A percentile compares a stretch with the other conserved stretches of the same genome.
Evolutionary conservation across 116 monocot species (phyloP).

Genomic region (Trichopus zeylanicus): DNA sequence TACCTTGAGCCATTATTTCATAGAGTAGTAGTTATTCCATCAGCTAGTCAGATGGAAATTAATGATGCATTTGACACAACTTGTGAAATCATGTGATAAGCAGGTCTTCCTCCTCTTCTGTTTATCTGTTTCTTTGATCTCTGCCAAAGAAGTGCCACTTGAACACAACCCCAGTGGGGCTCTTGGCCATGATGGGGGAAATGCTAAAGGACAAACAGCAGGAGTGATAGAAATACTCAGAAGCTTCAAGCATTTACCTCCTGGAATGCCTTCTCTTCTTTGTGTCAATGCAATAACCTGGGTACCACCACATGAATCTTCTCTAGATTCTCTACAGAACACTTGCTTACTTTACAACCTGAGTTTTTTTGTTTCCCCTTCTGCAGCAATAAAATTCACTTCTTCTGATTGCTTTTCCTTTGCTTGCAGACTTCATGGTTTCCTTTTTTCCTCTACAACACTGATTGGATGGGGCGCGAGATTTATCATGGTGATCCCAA

Average conservation of each 20-base stretch:
- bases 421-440: conserved; percentile 42
- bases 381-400: too few species aligned
- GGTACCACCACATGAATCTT: conserved; percentile 14
- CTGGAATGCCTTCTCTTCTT: conserved; percentile 45
- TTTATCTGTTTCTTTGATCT: conserved; percentile 24
- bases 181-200: too few species aligned
- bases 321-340: background rate
- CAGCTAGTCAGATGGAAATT: too few species aligned
- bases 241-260: conserved; percentile 37
- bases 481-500: conserved; percentile 37
- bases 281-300: conserved; percentile 39
- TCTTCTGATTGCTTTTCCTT: background rate
- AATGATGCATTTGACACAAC: too few species aligned
- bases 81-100: background rate
- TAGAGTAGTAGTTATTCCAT: too few species aligned
- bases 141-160: conserved; percentile 33
- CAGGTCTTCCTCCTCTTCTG: conserved; percentile 29
- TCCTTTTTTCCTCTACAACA: conserved; percentile 53
- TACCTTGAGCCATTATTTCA: too few species aligned
- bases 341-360: background rate
- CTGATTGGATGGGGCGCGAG: conserved; percentile 63
- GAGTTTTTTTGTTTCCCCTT: too few species aligned
- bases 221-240: conserved; percentile 13
- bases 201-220: background rate
- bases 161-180: background rate